phyloP scores from a whole-genome alignment of 306 rosid species.

The Dicorynia guianensis region DNA sequence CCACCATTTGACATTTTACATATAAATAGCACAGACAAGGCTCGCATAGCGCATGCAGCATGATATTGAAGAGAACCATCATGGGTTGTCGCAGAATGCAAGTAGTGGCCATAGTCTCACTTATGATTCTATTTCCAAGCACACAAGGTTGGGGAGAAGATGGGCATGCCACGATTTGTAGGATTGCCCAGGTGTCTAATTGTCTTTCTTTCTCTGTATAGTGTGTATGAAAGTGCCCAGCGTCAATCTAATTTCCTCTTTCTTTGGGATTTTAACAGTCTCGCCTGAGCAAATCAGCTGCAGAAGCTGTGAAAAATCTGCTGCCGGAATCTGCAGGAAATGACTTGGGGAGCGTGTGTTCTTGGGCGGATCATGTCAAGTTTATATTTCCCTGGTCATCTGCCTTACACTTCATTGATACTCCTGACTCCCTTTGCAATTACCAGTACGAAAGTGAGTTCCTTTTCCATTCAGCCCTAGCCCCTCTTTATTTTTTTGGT shows the following conservation, averaged over 20 bases:
- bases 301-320: conserved; percentile 65
- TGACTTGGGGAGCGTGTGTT: conserved; percentile 66
- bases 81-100: conserved; percentile 45
- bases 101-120: conserved; percentile 32
- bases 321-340: conserved; percentile 61
- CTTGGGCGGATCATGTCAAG: conserved; percentile 78
- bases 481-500: too few species aligned
- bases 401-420: conserved; percentile 75
- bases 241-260: conserved; percentile 1
- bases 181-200: conserved; percentile 71
- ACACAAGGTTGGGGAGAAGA: conserved; percentile 74
- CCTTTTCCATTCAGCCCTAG: background rate
- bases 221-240: background rate
- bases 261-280: conserved; percentile 44
- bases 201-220: background rate
- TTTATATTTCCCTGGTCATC: conserved; percentile 72
- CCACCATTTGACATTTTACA: too few species aligned
- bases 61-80: conserved; percentile 27
- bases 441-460: conserved; percentile 59
- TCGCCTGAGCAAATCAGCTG: conserved; percentile 62
- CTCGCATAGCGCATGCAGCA: background rate
- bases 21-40: background rate
- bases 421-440: conserved; percentile 71
- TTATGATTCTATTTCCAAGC: conserved; percentile 56
- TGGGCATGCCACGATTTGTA: conserved; percentile 72